Evolutionary conservation across 768 basidiomycete genomes (phyloP), one percentile per base, ranked within the genome.

Genomic region (Chalciporus piperatus): DNA sequence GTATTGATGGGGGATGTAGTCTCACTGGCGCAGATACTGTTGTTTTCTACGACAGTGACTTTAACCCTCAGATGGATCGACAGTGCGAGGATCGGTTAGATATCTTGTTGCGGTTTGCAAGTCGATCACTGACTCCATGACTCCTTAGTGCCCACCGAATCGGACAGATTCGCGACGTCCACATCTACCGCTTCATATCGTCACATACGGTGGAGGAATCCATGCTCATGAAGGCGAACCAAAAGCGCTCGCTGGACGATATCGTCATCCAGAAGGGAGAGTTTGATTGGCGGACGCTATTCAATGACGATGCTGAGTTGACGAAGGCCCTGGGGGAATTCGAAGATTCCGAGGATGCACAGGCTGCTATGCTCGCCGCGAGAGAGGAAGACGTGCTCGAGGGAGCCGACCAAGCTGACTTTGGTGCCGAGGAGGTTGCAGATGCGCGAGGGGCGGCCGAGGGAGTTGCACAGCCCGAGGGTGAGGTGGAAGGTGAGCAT

Each of bases 51-150:
- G 96, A 98, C 64, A 92, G 91, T 54, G 94, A 97, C 68, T 97
- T 96, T 76, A 93, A 92, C 61, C 95, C 95, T 1, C 95, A 97
- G 67, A 97, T 96, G 90, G 96, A 99, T 67, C 77, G 89, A 41
- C 96, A 99, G 65, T 98, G 97, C 60, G 92, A 95, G 70, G 96
- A 98, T 70, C 79, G 88, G 85, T 86, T 64, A 55, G 79, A 60
- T n/a, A 4, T 39, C 22, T 37, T 17, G 13, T 39, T 33, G 28
- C 43, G 5, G 8, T 5, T 1, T 10, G 14, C 28, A 35, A n/a
- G 3, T 8, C 3, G n/a, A 25, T 39, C 33, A 40, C 32, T 56
- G 47, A 62, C 30, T 41, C 20, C 40, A 9, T 7, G 35, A 40
- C 46, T 16, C 7, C 55, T 27, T 27, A 91, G 95, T 42, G 96